Evolutionary conservation across 805 yeast species (phyloP), one percentile per base, ranked within the genome.

Genomic region (Ogataea nonfermentans): DNA sequence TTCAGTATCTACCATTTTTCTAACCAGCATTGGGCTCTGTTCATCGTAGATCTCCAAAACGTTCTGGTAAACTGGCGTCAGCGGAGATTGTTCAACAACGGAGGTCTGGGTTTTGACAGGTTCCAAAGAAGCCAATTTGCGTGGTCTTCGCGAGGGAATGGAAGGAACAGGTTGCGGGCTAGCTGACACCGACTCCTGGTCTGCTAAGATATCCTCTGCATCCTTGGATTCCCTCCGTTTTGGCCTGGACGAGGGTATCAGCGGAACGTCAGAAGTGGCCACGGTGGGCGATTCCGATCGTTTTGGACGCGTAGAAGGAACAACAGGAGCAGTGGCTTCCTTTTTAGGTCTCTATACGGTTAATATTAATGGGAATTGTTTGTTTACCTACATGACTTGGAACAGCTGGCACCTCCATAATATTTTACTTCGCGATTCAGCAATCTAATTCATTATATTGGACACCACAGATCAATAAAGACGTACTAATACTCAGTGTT

Each of bases 361-460:
- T 39, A 39, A 34, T 24, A 22, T 17, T 11, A 8, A 7, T 17
- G 3, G 5, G 9, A 13, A 13, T 11, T 20, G n/a, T 11, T 12
- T 11, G 17, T 11, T 8, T 16, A 50, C 62, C 22, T 46, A 56
- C 57, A 26, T 43, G 52, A 31, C 34, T 47, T 2, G 59, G 60
- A 12, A 53, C 40, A 31, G 25, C 27, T 28, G 59, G 58, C 24
- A 26, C 30, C 6, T 48, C 53, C 57, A 53, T 52, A 17, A 28
- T 32, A 23, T 19, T 31, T 29, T 33, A 25, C 29, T 27, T 33
- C 24, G 34, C 31, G 39, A 39, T 24, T 25, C 24, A 29, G 38
- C 40, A 39, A 33, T 38, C 35, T 17, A 30, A 25, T 26, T 20
- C 40, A 37, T 29, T 36, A 36, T 36, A 36, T 28, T 36, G 27